Evolutionary conservation across 495 filamentous ascomycete genomes (phyloP).

Genomic region (Collariella sp.): DNA sequence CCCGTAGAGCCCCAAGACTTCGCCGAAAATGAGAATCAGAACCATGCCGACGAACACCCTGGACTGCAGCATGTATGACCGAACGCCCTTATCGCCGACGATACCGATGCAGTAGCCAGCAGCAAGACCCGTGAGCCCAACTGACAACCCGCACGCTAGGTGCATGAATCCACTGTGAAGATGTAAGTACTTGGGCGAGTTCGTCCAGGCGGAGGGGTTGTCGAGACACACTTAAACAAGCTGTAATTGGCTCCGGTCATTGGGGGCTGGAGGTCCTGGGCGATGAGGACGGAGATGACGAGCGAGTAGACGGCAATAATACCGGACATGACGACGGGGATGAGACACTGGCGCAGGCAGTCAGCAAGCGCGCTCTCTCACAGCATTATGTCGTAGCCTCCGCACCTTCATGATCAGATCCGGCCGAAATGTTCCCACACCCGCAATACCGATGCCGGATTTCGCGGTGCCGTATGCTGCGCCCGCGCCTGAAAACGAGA

Average conservation of each 20-base stretch:
- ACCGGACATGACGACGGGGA: constrained; percentile 98
- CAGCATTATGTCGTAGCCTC: not conserved
- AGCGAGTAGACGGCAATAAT: constrained; percentile 98
- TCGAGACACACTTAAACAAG: constrained; percentile 65
- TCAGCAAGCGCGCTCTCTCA: not conserved
- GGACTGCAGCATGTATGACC: constrained; percentile 91
- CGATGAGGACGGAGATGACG: constrained; percentile 91
- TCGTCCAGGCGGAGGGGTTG: too few relatives aligned
- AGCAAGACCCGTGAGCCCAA: constrained; percentile 86
- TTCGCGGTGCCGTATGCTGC: constrained; percentile 97
- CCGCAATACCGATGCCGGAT: constrained; percentile 91
- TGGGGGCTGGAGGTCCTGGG: constrained; percentile 67
- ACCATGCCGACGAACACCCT: constrained; percentile 98
- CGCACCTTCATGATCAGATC: constrained; percentile 97
- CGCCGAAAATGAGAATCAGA: constrained; percentile 94
- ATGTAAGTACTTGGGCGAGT: constrained; percentile 15
- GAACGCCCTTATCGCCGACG: constrained; percentile 88
- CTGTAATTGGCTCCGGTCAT: constrained; percentile 51
- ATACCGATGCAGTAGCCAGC: constrained; percentile 95
- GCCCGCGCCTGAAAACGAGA: constrained; percentile 57
- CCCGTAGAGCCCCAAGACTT: constrained; percentile 94
- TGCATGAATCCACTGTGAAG: constrained; percentile 74
- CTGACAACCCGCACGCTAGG: constrained; percentile 79
- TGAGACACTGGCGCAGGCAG: constrained; percentile 55
- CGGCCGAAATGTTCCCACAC: constrained; percentile 83